These are phyloP conservation scores for Graphium sp. DNA, from an alignment of 2,329 filamentous ascomycete species.

Conservation along the genomic window DNA sequence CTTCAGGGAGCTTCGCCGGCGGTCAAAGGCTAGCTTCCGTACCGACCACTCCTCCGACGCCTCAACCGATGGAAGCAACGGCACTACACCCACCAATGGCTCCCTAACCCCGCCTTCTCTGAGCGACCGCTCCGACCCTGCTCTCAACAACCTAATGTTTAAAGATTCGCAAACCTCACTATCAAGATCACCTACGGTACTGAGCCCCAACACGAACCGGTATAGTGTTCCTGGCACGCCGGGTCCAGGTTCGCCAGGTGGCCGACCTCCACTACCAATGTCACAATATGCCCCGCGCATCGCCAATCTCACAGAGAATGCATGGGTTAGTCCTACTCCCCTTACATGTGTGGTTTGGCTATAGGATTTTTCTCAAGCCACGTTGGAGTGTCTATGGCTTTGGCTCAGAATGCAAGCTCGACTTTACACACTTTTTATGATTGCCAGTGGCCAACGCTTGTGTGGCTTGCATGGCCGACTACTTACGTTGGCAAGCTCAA, in stretches of 20 bases:
- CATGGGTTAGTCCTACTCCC: conserved; percentile 50
- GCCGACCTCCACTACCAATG: conserved; percentile 39
- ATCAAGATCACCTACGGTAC: no score
- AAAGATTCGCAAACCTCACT: no score
- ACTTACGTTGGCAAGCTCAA: neutral
- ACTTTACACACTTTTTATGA: no score
- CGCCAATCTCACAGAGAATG: conserved; percentile 61
- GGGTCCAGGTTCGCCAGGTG: conserved; percentile 39
- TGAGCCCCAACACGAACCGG: conserved; percentile 16
- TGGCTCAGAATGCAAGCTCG: no score
- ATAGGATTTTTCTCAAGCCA: conserved; percentile 1
- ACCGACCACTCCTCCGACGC: conserved; percentile 45
- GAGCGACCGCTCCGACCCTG: conserved; percentile 46
- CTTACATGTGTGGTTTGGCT: conserved; percentile 3
- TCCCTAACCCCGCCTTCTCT: conserved; percentile 63
- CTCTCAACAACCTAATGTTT: conserved; percentile 28
- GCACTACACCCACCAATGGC: conserved; percentile 47
- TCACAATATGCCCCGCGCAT: conserved; percentile 73
- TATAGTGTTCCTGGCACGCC: conserved; percentile 49
- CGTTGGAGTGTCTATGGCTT: neutral
- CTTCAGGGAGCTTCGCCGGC: conserved; percentile 55
- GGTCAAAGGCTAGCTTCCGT: conserved; percentile 59
- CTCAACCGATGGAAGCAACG: conserved; percentile 40
- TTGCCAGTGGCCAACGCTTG: no score
- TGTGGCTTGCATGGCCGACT: no score